Evolutionary conservation across 805 yeast species (phyloP).

Genomic region (Nakazawaea sp.): DNA sequence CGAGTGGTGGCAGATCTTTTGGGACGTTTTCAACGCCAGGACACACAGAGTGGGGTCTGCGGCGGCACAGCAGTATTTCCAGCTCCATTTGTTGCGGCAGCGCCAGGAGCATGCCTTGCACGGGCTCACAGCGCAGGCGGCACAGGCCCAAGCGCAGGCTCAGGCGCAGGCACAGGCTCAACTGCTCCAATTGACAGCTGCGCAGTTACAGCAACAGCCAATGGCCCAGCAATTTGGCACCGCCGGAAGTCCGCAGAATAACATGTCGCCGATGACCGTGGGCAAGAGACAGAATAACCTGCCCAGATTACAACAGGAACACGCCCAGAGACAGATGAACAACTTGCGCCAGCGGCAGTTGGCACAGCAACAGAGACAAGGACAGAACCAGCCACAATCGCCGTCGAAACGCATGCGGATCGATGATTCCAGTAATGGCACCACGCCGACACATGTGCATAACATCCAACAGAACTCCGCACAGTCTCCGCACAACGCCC

Average conservation of each 20-base stretch:
- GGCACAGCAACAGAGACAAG: slow-evolving; percentile 16
- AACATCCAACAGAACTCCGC: slow-evolving; percentile 6
- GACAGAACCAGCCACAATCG: slow-evolving; percentile 10
- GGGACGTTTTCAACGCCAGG: slow-evolving; percentile 88
- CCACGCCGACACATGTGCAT: slow-evolving; percentile 16
- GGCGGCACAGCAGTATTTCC: slow-evolving; percentile 66
- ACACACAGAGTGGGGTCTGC: slow-evolving; percentile 57
- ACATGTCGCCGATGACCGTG: slow-evolving; percentile 15
- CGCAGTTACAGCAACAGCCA: slow-evolving; percentile 13
- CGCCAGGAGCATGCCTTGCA: slow-evolving; percentile 49
- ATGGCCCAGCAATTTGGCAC: slow-evolving; percentile 13
- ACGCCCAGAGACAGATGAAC: slow-evolving; percentile 20
- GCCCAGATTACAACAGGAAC: slow-evolving; percentile 14
- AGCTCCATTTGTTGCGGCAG: slow-evolving; percentile 51
- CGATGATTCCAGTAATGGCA: slow-evolving; percentile 11
- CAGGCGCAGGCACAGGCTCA: slow-evolving; percentile 22
- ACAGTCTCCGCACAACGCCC: slow-evolving; percentile 7
- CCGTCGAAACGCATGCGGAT: slow-evolving; percentile 21
- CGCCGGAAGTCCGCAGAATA: slow-evolving; percentile 17
- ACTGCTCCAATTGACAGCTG: slow-evolving; percentile 16
- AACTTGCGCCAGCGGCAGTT: slow-evolving; percentile 37
- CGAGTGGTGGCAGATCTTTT: slow-evolving; percentile 96
- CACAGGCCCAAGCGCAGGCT: slow-evolving; percentile 19
- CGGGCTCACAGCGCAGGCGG: slow-evolving; percentile 21
- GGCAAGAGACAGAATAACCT: slow-evolving; percentile 15